Evolutionary conservation across 352 stramenopile species (phyloP), one percentile per base, ranked within the genome.

Genomic region (Globisporangium cederbergense): DNA sequence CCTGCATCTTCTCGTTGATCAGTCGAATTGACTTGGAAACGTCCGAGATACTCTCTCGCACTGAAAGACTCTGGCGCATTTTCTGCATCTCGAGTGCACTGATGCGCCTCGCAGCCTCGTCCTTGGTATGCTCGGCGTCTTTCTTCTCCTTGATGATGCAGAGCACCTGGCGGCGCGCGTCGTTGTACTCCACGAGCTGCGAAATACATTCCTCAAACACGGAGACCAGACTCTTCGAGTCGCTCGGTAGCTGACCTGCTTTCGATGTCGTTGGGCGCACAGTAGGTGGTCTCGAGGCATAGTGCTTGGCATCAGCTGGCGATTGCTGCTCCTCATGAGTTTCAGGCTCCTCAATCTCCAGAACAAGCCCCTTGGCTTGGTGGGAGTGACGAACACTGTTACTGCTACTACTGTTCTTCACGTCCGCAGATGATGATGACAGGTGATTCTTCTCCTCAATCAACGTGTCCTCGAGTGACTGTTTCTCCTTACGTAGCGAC

Each of bases 51-150:
- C 83, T 92, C 57, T 90, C 77, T 11, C 81, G 79, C 16, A 95
- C 65, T 0, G 77, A 81, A 32, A 95, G 59, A 25, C 81, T 92
- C 57, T 91, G 81, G 0, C 86, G 77, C 66, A 95, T 70, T 60
- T 89, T 90, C 38, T 92, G 77, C 84, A 95, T 91, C 65, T 95
- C 84, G n/a, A 95, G 63, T 3, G 81, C 79, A 40, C 78, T 91
- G 25, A 91, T 62, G 14, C 83, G 83, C 4, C 70, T 69, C 30
- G 69, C 66, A 0, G 80, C 80, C 59, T 91, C 83, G 16, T 75
- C 77, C 25, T 85, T 85, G 55, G 72, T 84, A 0, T 79, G 72
- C 57, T 90, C 72, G 0, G 83, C 77, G 8, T 76, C 70, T 50
- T 90, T 83, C 61, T 90, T 92, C 22, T 84, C 81, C 34, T 85